Conservation (phyloP, 2,329 filamentous ascomycete genomes). For the Fusarium sp. region DNA sequence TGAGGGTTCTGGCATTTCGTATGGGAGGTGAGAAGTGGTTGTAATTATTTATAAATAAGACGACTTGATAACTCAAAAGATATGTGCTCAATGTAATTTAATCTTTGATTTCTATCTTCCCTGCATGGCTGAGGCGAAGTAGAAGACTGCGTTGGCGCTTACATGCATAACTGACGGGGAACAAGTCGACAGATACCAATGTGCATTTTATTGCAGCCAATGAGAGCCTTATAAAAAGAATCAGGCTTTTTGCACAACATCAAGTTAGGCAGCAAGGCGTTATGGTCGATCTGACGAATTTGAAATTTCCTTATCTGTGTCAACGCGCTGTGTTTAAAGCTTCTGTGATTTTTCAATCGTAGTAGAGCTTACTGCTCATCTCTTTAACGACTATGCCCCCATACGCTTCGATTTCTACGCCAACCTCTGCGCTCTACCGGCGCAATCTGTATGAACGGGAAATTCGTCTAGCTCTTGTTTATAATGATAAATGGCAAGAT, state of each 20-base stretch:
- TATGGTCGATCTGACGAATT: accelerated
- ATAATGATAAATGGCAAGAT: background rate
- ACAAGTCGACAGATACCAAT: background rate
- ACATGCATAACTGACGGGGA: background rate
- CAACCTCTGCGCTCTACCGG: accelerated
- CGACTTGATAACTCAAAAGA: background rate
- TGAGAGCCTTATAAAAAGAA: background rate
- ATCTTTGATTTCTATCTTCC: background rate
- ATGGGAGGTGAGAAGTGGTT: background rate
- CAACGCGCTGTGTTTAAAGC: background rate
- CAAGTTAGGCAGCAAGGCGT: background rate
- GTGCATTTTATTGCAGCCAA: background rate
- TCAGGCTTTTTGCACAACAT: background rate
- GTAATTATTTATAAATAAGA: background rate
- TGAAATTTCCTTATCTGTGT: background rate
- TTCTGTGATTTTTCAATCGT: background rate
- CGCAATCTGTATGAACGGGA: background rate
- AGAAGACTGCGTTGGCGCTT: background rate
- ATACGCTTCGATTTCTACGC: background rate
- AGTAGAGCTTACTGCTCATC: background rate
- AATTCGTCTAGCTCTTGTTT: background rate
- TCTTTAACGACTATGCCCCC: background rate
- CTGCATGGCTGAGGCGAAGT: background rate
- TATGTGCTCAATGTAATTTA: background rate
- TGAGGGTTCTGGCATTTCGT: background rate